Evolutionary conservation across 805 yeast genomes (phyloP), one percentile per base, ranked within the genome.

Genomic region (Candida morakotiae): DNA sequence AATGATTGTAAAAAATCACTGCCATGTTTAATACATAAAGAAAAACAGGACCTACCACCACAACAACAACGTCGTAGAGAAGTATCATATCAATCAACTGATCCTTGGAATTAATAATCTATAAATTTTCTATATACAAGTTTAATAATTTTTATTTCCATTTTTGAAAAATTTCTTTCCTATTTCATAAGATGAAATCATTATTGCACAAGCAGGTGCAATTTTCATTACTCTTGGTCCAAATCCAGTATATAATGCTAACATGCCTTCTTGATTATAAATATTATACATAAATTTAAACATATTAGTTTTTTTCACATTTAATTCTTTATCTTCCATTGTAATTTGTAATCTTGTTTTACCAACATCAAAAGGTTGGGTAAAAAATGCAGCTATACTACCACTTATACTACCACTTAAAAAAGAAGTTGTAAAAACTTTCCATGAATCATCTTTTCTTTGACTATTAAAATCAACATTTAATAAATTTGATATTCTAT

Each of bases 291-390:
- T 70, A 56, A 75, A 86, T 37, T 61, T 68, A 48, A 84, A 76
- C 85, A 91, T 86, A n/a, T 77, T 59, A 28, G 73, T 68, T 13
- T 24, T 14, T 26, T 32, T 34, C 15, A 42, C 46, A 11, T 25
- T 20, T 19, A 19, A 31, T 7, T 23, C 31, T 9, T 41, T 45
- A 9, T 48, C 43, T 18, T 58, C 56, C 47, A 62, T 86, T 73
- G 67, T 56, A 31, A 68, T 64, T 59, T 93, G 98, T 42, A 87
- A 66, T 50, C 98, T 71, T 4, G 98, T 93, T 53, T 93, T 93
- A 4, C 97, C 98, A 8, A 93, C 98, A 57, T 93, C 98, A 51
- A 93, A 93, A 1, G 98, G 98, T 40, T 94, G 88, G 1, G 98
- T 93, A 28, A 75, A 64, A 2, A 91, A 48, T 0, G 98, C 96